Evolutionary conservation across 768 basidiomycete genomes (phyloP), one percentile per base, ranked within the genome.

Genomic region (Naematelia encephala): DNA sequence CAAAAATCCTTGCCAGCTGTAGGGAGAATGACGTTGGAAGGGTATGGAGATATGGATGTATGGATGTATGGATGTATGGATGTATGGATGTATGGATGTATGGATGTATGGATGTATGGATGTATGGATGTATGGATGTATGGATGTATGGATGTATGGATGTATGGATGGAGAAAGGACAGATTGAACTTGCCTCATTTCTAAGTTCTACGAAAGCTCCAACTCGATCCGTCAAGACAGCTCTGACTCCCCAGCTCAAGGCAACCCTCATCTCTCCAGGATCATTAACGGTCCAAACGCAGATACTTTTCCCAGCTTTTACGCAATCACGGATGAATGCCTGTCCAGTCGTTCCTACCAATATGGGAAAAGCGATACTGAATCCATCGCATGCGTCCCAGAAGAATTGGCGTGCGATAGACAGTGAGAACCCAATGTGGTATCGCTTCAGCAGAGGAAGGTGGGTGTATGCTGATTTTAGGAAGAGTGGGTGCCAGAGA

Each of bases 401-500:
- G 62, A 78, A 79, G 55, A 69, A 76, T 14, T 69, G 53, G 11
- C 67, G 63, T n/a, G 71, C 73, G 49, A 79, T 59, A 10, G 68
- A 34, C 21, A 68, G 51, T 14, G 66, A 66, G 57, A 77, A 70
- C 1, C 78, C 78, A 57, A 79, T 78, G 60, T 79, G 77, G 55
- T 66, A 77, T 26, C 76, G 68, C 2, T 51, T 52, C 26, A 74
- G 61, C 11, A 72, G 57, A 5, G 77, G 76, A 23, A 79, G 68
- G 48, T 77, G 63, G 5, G 27, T 56, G 34, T 63, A 60, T 3
- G 77, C 74, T 1, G 78, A 67, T 22, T 56, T 57, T 53, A 79
- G 61, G 64, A 78, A 78, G 21, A 75, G 65, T 3, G 77, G 77
- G 45, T 79, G 78, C 78, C 78, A 79, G 10, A 79, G 69, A 23